A percentile compares a stretch with the other conserved stretches of the same genome.
phyloP scores from a whole-genome alignment of 495 filamentous ascomycete genomes.

The Podospora didyma region DNA sequence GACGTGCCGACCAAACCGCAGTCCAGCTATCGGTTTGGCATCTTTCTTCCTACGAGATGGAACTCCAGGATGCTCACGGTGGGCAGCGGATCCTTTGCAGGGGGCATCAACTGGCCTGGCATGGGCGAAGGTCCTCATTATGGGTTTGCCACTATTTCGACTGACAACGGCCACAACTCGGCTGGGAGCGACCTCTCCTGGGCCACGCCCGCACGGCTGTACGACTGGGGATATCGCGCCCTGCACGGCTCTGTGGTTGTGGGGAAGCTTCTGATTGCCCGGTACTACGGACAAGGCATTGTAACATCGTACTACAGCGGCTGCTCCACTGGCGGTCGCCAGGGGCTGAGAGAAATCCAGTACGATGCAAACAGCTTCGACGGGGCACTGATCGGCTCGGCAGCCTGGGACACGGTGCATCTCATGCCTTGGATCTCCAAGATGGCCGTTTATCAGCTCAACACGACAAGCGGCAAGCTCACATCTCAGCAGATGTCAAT shows the following conservation, averaged over 20 bases:
- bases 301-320: conserved; percentile 51
- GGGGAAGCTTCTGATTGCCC: conserved; percentile 37
- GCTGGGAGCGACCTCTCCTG: conserved; percentile 39
- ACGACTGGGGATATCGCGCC: conserved; percentile 48
- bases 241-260: conserved; percentile 47
- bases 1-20: conserved; percentile 28
- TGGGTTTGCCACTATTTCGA: conserved; percentile 52
- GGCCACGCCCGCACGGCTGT: conserved; percentile 38
- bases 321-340: conserved; percentile 58
- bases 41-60: conserved; percentile 49
- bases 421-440: conserved; percentile 48
- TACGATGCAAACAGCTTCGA: conserved; percentile 58
- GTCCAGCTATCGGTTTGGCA: conserved; percentile 46
- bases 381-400: conserved; percentile 50
- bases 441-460: conserved; percentile 36
- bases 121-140: conserved; percentile 28
- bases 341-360: conserved; percentile 52
- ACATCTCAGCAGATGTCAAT: conserved; percentile 44
- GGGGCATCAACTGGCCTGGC: conserved; percentile 47
- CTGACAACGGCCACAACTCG: conserved; percentile 54
- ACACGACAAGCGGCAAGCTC: conserved; percentile 48
- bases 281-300: conserved; percentile 40
- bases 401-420: conserved; percentile 42
- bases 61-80: conserved; percentile 30
- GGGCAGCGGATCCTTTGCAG: conserved; percentile 45